These are phyloP conservation scores for Aspergillus ochraceoroseus DNA, from an alignment of 2,329 filamentous ascomycete species.

Conservation along the genomic window DNA sequence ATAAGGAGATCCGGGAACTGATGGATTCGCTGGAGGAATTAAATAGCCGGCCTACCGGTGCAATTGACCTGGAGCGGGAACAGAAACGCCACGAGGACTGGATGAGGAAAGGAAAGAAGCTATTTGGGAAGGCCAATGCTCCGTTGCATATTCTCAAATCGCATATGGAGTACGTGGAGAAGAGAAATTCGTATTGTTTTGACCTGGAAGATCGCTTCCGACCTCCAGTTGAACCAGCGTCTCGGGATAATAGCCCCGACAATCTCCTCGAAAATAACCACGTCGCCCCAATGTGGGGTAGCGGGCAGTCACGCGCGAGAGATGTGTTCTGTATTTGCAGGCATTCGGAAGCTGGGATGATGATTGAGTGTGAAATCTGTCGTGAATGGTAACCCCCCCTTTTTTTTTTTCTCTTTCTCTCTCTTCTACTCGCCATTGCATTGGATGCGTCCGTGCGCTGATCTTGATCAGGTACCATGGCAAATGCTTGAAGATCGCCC, in stretches of 20 bases:
- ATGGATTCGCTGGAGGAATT: constrained; percentile 82
- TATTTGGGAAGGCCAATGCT: constrained; percentile 97
- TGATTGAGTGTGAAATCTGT: constrained; percentile 98
- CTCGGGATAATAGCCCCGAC: constrained; percentile 68
- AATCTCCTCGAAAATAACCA: constrained; percentile 46
- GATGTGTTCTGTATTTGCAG: constrained; percentile 98
- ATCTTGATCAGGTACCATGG: constrained; percentile 73
- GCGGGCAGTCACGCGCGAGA: constrained; percentile 50
- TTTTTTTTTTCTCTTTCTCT: not conserved
- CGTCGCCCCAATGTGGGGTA: constrained; percentile 32
- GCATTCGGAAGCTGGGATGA: constrained; percentile 90
- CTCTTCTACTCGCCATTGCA: too few species aligned
- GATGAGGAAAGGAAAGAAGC: constrained; percentile 97
- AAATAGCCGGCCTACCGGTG: constrained; percentile 87
- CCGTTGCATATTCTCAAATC: constrained; percentile 91
- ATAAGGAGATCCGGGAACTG: constrained; percentile 82
- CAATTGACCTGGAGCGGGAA: constrained; percentile 87
- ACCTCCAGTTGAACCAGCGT: constrained; percentile 85
- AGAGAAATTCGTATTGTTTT: constrained; percentile 86
- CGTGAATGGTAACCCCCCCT: constrained; percentile 75
- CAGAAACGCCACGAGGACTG: constrained; percentile 95
- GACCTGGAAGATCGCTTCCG: constrained; percentile 84
- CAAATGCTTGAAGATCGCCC: constrained; percentile 94
- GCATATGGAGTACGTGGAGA: constrained; percentile 88
- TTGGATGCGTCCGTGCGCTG: constrained; percentile 19